phyloP scores from a whole-genome alignment of 2,329 filamentous ascomycete species.

The Madurella fahalii region DNA sequence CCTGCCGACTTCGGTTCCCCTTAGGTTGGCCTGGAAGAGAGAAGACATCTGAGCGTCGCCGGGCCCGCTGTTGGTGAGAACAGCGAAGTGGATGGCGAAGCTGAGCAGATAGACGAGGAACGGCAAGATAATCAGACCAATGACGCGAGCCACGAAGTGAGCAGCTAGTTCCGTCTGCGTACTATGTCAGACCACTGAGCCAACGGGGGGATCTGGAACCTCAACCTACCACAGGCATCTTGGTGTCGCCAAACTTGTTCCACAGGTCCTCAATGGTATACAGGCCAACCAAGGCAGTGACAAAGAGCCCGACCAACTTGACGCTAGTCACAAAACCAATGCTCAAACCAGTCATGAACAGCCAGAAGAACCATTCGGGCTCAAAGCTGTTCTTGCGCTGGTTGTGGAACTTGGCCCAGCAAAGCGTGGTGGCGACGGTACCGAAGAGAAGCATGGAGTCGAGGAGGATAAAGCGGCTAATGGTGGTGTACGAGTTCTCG shows the following conservation, averaged over 20 bases:
- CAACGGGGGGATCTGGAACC: not conserved
- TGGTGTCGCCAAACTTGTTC: slow-evolving; percentile 94
- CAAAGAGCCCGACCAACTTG: slow-evolving; percentile 96
- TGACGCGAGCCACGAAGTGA: slow-evolving; percentile 74
- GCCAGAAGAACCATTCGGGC: slow-evolving; percentile 89
- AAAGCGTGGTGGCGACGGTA: slow-evolving; percentile 95
- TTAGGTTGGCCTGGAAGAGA: slow-evolving; percentile 94
- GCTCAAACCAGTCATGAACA: slow-evolving; percentile 87
- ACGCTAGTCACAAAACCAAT: slow-evolving; percentile 98
- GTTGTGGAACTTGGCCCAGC: slow-evolving; percentile 95
- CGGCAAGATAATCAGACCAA: slow-evolving; percentile 85
- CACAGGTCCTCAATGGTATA: slow-evolving; percentile 97
- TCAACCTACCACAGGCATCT: slow-evolving; percentile 72
- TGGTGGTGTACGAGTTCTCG: slow-evolving; percentile 99
- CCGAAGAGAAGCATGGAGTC: slow-evolving; percentile 99
- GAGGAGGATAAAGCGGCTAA: slow-evolving; percentile 95
- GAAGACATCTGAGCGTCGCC: slow-evolving; percentile 99
- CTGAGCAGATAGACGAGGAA: slow-evolving; percentile 91
- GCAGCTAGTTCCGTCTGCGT: slow-evolving; percentile 54
- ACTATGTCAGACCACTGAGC: slow-evolving; percentile 4
- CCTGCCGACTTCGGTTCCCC: slow-evolving; percentile 88
- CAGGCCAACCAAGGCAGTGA: slow-evolving; percentile 87
- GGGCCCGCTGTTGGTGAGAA: slow-evolving; percentile 88
- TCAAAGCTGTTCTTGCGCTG: slow-evolving; percentile 83
- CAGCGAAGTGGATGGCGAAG: slow-evolving; percentile 90